Conservation (phyloP, 208 protist species). For the Leptomonas pyrrhocoris region DNA sequence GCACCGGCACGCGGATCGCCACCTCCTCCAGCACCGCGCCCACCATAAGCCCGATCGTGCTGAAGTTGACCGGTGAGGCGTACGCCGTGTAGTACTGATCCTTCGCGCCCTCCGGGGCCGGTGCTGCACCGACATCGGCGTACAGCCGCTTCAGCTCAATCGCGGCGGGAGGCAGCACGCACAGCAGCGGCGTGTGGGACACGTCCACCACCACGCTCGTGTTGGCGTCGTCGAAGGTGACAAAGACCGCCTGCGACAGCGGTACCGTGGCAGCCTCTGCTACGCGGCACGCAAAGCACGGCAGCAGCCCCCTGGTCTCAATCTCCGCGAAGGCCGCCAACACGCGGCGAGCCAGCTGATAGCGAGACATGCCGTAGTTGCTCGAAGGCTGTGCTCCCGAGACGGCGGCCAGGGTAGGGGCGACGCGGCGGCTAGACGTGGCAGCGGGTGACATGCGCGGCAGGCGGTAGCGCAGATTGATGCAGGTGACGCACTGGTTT, state of each 20-base stretch:
- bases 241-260: slow-evolving; percentile 45
- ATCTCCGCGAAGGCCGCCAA: slow-evolving; percentile 54
- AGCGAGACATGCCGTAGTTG: slow-evolving; percentile 32
- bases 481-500: slow-evolving; percentile 1
- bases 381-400: slow-evolving; percentile 21
- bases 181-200: slow-evolving; percentile 28
- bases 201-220: slow-evolving; percentile 34
- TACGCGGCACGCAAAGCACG: slow-evolving; percentile 62
- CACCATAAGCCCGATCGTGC: slow-evolving; percentile 55
- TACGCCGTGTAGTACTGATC: slow-evolving; percentile 22
- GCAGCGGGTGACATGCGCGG: slow-evolving; percentile 30
- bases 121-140: slow-evolving; percentile 15
- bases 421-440: slow-evolving; percentile 24
- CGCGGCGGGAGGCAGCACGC: slow-evolving; percentile 58
- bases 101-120: neutral
- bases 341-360: slow-evolving; percentile 41
- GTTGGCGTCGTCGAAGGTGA: slow-evolving; percentile 30
- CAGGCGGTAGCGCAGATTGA: slow-evolving; percentile 29
- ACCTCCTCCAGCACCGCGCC: slow-evolving; percentile 45
- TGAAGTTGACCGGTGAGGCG: slow-evolving; percentile 32
- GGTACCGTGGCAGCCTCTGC: slow-evolving; percentile 52
- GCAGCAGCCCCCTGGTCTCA: slow-evolving; percentile 54
- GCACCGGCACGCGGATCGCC: slow-evolving; percentile 34
- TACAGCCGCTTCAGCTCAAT: slow-evolving; percentile 61
- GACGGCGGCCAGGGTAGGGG: slow-evolving; percentile 21